Conservation (phyloP, 495 filamentous ascomycete genomes). For the Neurospora sp. region DNA sequence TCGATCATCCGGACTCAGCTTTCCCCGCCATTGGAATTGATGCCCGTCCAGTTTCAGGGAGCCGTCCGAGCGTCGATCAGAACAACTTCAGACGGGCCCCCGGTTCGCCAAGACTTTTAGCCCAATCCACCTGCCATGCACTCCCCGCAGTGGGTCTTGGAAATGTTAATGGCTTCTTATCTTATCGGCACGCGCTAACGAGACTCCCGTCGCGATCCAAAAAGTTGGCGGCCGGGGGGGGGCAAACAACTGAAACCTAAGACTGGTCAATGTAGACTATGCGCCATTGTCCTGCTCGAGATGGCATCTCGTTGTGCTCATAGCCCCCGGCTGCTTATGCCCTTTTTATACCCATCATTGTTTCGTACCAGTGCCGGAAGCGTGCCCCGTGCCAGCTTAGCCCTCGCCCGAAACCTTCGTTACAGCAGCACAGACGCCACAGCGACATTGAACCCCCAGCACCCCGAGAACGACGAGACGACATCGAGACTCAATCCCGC, state of each 20-base stretch:
- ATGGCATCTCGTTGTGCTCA: constrained; percentile 11
- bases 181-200: constrained; percentile 7
- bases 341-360: constrained; percentile 57
- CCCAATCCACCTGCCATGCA: background rate
- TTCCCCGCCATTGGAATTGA: background rate
- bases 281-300: background rate
- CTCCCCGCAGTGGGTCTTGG: background rate
- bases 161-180: constrained; percentile 4
- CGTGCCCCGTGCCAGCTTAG: constrained; percentile 15
- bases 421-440: constrained; percentile 23
- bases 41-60: background rate
- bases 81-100: background rate
- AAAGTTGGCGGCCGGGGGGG: constrained; percentile 1
- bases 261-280: background rate
- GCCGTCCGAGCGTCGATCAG: background rate
- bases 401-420: constrained; percentile 11
- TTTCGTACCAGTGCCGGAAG: constrained; percentile 25
- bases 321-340: constrained; percentile 43
- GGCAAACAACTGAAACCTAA: background rate
- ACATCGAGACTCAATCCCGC: constrained; percentile 60
- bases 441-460: background rate
- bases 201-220: constrained; percentile 1
- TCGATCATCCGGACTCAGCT: background rate
- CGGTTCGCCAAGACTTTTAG: background rate
- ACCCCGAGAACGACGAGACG: constrained; percentile 17